These are phyloP conservation scores for Isoetes taiwanensis DNA, from an alignment of 75 land plant genomes.

Conservation along the genomic window DNA sequence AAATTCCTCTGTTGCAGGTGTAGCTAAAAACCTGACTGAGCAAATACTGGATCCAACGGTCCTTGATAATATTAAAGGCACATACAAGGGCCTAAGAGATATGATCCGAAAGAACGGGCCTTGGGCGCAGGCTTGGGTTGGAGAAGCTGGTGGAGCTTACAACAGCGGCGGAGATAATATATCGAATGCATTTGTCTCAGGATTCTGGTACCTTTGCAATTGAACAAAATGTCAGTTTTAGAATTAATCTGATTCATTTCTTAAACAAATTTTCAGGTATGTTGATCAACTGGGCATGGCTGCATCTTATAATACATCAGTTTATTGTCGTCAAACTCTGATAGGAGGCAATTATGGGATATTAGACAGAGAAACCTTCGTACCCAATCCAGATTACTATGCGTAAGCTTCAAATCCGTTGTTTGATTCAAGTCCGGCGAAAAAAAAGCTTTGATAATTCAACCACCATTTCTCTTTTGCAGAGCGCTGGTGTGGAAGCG, in stretches of 20 bases:
- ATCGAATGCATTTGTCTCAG: slow-evolving; percentile 65
- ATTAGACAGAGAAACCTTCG: slow-evolving; percentile 45
- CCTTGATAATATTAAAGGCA: slow-evolving; percentile 37
- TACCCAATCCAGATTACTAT: slow-evolving; percentile 84
- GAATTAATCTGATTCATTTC: too few relatives aligned
- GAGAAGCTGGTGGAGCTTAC: slow-evolving; percentile 89
- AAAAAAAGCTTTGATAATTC: too few relatives aligned
- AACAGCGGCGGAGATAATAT: slow-evolving; percentile 74
- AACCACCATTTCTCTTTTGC: slow-evolving; percentile 13
- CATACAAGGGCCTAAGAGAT: slow-evolving; percentile 30
- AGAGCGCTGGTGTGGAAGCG: slow-evolving; percentile 89
- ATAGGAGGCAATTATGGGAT: slow-evolving; percentile 87
- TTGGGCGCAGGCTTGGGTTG: slow-evolving; percentile 58
- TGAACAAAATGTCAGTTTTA: too few relatives aligned
- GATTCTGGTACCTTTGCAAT: slow-evolving; percentile 96
- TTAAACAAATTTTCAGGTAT: too few relatives aligned
- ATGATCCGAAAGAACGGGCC: slow-evolving; percentile 27
- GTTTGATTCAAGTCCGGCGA: too few relatives aligned
- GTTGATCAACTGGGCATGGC: slow-evolving; percentile 82
- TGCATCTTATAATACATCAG: slow-evolving; percentile 42
- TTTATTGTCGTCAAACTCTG: slow-evolving; percentile 54
- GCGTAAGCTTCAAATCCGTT: too few relatives aligned
- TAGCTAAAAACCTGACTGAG: slow-evolving; percentile 36
- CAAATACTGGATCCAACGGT: slow-evolving; percentile 59
- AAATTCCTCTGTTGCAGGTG: slow-evolving; percentile 27